phyloP scores from a whole-genome alignment of 1,284 basidiomycete species.

The Ustilago shanxiensis region DNA sequence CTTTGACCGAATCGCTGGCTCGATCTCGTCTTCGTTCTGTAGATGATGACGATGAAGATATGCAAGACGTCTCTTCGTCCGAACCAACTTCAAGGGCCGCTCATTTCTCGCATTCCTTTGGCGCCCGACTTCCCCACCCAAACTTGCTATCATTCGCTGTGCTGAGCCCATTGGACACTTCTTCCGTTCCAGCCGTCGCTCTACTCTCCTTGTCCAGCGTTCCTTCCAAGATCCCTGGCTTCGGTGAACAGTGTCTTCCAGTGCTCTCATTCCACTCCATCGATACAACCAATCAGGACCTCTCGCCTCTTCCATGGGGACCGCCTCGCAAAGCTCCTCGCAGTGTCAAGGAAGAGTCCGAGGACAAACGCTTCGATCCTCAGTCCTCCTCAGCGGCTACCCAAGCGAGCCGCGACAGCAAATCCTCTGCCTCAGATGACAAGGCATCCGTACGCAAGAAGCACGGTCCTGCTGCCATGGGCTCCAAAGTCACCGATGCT shows the following conservation, averaged over 20 bases:
- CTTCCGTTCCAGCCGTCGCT: conserved; percentile 43
- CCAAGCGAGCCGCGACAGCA: conserved; percentile 26
- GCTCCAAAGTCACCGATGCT: conserved; percentile 24
- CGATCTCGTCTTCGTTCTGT: background rate
- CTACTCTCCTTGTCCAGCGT: conserved; percentile 62
- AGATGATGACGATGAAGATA: conserved; percentile 26
- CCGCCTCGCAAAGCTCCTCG: conserved; percentile 48
- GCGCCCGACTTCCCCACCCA: conserved; percentile 59
- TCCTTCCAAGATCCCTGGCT: conserved; percentile 53
- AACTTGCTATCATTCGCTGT: conserved; percentile 52
- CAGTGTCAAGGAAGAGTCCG: conserved; percentile 11
- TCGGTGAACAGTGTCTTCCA: conserved; percentile 62
- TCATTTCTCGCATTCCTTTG: conserved; percentile 32
- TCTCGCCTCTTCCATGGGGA: conserved; percentile 59
- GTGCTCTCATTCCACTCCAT: conserved; percentile 66
- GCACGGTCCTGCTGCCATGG: conserved; percentile 60
- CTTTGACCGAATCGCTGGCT: conserved; percentile 15
- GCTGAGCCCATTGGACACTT: conserved; percentile 28
- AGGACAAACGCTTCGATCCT: conserved; percentile 19
- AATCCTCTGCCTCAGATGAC: conserved; percentile 22
- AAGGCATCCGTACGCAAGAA: conserved; percentile 28
- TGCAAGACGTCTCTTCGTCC: conserved; percentile 22
- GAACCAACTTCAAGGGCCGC: background rate
- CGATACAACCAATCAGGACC: conserved; percentile 42
- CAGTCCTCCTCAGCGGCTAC: conserved; percentile 32